Conservation (phyloP, 2,329 filamentous ascomycete genomes). For the Aspergillus felis region DNA sequence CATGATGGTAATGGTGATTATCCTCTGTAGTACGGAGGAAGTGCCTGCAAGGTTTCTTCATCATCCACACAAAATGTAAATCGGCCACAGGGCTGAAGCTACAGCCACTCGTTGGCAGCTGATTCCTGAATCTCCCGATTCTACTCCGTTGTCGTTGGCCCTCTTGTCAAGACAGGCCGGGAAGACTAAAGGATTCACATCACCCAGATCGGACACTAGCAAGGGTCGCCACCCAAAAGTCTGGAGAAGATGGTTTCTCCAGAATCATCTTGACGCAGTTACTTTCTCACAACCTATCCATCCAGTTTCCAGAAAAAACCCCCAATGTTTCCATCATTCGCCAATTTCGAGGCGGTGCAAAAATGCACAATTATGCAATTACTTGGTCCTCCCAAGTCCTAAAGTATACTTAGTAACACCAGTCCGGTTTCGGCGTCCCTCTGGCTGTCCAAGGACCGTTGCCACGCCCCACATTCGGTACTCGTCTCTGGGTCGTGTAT, state of each 20-base stretch:
- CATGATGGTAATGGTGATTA: background rate
- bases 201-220: background rate
- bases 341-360: conserved; percentile 8
- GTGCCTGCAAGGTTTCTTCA: background rate
- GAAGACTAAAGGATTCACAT: background rate
- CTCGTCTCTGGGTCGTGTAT: background rate
- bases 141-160: conserved; percentile 21
- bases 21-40: background rate
- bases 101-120: conserved; percentile 15
- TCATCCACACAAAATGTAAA: background rate
- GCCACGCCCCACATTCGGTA: conserved; percentile 28
- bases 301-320: background rate
- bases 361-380: background rate
- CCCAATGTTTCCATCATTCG: background rate
- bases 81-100: conserved; percentile 2
- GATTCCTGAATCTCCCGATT: conserved; percentile 33
- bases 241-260: background rate
- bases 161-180: background rate
- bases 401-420: conserved; percentile 9
- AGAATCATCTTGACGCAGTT: background rate
- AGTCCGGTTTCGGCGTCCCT: conserved; percentile 25
- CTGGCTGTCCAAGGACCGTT: conserved; percentile 28
- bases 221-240: background rate
- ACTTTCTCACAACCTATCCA: background rate
- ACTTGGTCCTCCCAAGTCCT: background rate